phyloP scores from a whole-genome alignment of 148 eudicot genomes.

The Spergularia bocconei region DNA sequence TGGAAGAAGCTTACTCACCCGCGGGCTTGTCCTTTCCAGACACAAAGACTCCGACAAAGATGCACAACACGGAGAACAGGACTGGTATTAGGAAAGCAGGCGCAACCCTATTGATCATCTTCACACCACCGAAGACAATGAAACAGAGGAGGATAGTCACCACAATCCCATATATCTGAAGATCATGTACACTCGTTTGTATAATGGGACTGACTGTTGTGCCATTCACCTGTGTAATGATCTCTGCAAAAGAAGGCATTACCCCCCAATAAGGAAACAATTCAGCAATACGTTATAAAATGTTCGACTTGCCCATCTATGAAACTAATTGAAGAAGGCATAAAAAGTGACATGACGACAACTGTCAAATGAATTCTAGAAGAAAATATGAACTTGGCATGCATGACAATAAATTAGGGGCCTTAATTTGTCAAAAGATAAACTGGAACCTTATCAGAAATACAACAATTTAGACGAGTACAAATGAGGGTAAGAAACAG shows the following conservation, averaged over 20 bases:
- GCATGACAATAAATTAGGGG: too few species aligned
- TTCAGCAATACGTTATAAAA: constrained; percentile 1
- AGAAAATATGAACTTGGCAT: too few species aligned
- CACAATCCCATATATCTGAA: constrained; percentile 94
- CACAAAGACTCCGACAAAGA: constrained; percentile 73
- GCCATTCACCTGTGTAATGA: constrained; percentile 71
- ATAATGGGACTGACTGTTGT: constrained; percentile 60
- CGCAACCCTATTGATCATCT: constrained; percentile 95
- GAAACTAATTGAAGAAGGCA: not conserved
- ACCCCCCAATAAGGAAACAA: not conserved
- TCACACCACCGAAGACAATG: constrained; percentile 98
- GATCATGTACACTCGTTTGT: constrained; percentile 84
- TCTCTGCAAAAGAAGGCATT: constrained; percentile 41
- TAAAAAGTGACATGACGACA: not conserved
- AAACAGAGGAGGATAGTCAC: constrained; percentile 90
- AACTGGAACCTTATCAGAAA: too few species aligned
- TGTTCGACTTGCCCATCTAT: not conserved
- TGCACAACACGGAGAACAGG: constrained; percentile 76
- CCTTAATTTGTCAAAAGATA: too few species aligned
- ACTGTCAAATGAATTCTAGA: not conserved
- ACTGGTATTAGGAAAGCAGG: constrained; percentile 98
- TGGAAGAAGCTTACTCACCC: constrained; percentile 38
- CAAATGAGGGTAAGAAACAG: too few species aligned
- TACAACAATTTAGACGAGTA: too few species aligned
- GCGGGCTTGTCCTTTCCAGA: constrained; percentile 73